These are phyloP conservation scores for Plasmodiophora brassicae DNA, from an alignment of 208 protist genomes.

Conservation along the genomic window DNA sequence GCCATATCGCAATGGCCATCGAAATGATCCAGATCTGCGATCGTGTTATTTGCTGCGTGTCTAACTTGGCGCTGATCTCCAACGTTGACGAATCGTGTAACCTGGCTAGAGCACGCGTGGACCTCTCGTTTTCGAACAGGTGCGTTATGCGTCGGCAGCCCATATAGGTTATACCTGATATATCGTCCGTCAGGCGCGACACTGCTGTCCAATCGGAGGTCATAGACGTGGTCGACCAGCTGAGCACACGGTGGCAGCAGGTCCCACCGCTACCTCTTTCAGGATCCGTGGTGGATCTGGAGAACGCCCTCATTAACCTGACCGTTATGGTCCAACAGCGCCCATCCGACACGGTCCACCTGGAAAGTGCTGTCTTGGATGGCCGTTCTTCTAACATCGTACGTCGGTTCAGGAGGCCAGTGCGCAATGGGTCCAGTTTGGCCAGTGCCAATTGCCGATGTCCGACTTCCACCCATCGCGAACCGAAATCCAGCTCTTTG, in stretches of 20 bases:
- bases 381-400: neutral
- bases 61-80: neutral
- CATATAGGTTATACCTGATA: no score
- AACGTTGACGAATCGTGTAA: no score
- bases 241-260: neutral
- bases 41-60: neutral
- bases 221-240: neutral
- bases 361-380: no score
- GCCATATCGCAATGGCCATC: neutral
- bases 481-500: neutral
- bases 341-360: no score
- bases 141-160: no score
- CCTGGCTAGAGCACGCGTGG: no score
- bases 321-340: neutral
- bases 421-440: neutral
- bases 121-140: no score
- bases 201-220: neutral
- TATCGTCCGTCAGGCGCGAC: neutral
- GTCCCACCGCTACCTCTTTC: neutral
- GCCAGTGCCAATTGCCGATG: neutral
- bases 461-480: neutral
- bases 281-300: neutral
- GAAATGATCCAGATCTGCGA: slow-evolving; percentile 2
- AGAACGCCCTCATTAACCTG: neutral
- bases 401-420: neutral